phyloP scores from a whole-genome alignment of 805 yeast species.

The Saturnispora halmiae region DNA sequence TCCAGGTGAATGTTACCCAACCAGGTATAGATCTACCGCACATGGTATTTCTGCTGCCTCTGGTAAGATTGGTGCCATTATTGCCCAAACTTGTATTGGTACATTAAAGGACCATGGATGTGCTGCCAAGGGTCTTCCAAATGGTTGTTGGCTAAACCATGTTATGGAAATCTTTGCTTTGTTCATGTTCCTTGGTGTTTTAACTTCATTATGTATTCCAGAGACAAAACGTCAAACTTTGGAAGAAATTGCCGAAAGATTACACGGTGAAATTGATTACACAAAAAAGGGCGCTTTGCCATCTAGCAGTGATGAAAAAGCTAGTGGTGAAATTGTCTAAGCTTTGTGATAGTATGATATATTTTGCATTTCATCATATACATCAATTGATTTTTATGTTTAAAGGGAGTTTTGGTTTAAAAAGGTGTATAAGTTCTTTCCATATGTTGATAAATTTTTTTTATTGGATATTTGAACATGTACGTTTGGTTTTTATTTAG shows the following conservation, averaged over 20 bases:
- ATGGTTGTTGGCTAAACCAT: conserved; percentile 77
- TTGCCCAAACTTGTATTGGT: conserved; percentile 84
- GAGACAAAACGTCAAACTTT: conserved; percentile 89
- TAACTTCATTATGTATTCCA: conserved; percentile 60
- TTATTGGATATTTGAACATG: neutral
- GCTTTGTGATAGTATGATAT: neutral
- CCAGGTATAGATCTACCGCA: conserved; percentile 91
- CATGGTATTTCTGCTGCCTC: conserved; percentile 91
- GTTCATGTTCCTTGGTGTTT: conserved; percentile 77
- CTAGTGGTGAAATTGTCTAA: conserved; percentile 2
- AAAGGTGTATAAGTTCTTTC: too few relatives aligned
- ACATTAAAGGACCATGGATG: conserved; percentile 75
- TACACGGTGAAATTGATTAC: conserved; percentile 66
- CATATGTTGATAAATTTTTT: too few relatives aligned
- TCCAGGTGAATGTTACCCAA: conserved; percentile 91
- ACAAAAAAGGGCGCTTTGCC: conserved; percentile 14
- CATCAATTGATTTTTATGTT: too few relatives aligned
- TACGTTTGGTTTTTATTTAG: neutral
- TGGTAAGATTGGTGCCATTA: conserved; percentile 88
- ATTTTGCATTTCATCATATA: neutral
- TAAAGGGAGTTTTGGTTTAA: too few relatives aligned
- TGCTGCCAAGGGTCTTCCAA: conserved; percentile 39
- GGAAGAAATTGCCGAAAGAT: conserved; percentile 72
- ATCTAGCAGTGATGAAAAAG: conserved; percentile 4
- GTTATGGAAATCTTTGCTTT: conserved; percentile 91